A percentile compares a stretch with the other conserved stretches of the same genome.
Evolutionary conservation across 2,329 filamentous ascomycete species (phyloP).

Genomic region (Huntiella abstrusa): DNA sequence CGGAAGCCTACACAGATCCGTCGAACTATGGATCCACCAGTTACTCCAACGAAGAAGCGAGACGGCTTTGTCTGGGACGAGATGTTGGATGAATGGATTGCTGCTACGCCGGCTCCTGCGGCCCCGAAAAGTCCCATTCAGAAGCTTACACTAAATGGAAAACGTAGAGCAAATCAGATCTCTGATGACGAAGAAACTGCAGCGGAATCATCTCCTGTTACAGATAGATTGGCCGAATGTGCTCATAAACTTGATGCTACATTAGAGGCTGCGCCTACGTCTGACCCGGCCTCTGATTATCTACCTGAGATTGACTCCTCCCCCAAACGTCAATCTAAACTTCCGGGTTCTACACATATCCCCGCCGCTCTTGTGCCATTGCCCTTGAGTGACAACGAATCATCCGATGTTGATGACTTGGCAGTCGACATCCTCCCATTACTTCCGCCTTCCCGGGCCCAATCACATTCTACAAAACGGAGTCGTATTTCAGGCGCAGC

Average conservation of each 20-base stretch:
- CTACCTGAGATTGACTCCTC: neutral
- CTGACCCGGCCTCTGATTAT: neutral
- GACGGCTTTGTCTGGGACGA: slow-evolving; percentile 24
- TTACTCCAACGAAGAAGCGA: slow-evolving; percentile 14
- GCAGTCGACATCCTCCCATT: neutral
- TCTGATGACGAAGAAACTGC: neutral
- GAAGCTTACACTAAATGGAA: neutral
- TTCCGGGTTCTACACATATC: neutral
- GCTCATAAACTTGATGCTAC: neutral
- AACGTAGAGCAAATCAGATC: slow-evolving; percentile 1
- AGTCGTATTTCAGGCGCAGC: too few relatives aligned
- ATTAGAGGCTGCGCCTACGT: neutral
- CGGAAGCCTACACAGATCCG: neutral
- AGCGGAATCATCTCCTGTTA: too few relatives aligned
- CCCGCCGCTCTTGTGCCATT: neutral
- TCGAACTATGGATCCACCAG: neutral
- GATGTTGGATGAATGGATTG: slow-evolving; percentile 23
- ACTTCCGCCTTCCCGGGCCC: neutral
- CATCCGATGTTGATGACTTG: too few relatives aligned
- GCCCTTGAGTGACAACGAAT: too few relatives aligned
- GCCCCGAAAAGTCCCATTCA: neutral
- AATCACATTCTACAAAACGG: neutral
- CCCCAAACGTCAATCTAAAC: neutral
- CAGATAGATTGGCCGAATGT: neutral
- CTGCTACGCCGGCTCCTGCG: neutral